These are phyloP conservation scores for Amauroascus verrucosus DNA, from an alignment of 2,329 filamentous ascomycete genomes.

Conservation along the genomic window DNA sequence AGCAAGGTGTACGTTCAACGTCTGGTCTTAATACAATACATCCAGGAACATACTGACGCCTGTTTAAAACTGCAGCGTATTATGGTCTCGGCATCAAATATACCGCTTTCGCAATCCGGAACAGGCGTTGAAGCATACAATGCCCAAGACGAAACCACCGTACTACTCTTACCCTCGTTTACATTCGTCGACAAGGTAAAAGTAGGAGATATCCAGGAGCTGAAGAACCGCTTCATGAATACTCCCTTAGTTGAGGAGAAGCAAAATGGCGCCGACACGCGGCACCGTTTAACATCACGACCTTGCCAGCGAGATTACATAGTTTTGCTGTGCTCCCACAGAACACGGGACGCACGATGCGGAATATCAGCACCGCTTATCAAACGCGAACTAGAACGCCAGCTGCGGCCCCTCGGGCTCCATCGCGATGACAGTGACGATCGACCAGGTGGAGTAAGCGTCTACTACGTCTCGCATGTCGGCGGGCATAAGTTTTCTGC, in stretches of 20 bases:
- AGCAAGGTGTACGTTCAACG: constrained; percentile 28
- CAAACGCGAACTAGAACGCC: constrained; percentile 77
- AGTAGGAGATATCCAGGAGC: constrained; percentile 57
- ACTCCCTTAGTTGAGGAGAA: constrained; percentile 57
- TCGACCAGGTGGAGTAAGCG: constrained; percentile 78
- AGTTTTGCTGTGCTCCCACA: constrained; percentile 87
- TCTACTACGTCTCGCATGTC: constrained; percentile 94
- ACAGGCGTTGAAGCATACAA: constrained; percentile 47
- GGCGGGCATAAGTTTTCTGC: constrained; percentile 95
- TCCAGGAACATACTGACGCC: too few species aligned
- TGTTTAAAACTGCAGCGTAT: constrained; percentile 63
- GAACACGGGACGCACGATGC: constrained; percentile 82
- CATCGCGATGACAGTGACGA: constrained; percentile 74
- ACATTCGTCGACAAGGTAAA: constrained; percentile 72
- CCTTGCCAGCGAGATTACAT: constrained; percentile 73
- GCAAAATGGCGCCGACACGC: constrained; percentile 30
- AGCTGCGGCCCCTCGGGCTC: constrained; percentile 72
- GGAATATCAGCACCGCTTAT: constrained; percentile 87
- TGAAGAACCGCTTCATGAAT: constrained; percentile 58
- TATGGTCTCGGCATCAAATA: constrained; percentile 87
- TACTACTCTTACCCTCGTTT: constrained; percentile 81
- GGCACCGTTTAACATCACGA: constrained; percentile 43
- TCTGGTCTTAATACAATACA: neutral
- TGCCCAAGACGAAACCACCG: constrained; percentile 50
- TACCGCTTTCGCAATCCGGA: constrained; percentile 47